Percentiles rank a stretch among this genome's conserved stretches.
phyloP scores from a whole-genome alignment of 345 rosid species.

The Streptanthus diversifolius region DNA sequence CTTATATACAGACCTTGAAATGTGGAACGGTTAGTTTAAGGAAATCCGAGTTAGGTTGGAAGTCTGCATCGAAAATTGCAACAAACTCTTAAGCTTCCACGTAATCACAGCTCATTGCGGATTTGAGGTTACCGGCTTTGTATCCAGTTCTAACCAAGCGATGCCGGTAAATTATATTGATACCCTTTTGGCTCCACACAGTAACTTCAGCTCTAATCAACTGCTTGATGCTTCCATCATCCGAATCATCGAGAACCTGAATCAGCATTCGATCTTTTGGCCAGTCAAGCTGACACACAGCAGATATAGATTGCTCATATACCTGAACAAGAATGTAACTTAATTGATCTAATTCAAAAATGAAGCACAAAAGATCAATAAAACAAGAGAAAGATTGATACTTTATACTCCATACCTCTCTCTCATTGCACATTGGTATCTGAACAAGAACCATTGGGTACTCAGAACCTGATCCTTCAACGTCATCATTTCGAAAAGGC shows the following conservation, averaged over 20 bases:
- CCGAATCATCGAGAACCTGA: slow-evolving; percentile 79
- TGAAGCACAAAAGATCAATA: neutral
- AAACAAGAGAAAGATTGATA: slow-evolving; percentile 1
- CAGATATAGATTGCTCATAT: slow-evolving; percentile 75
- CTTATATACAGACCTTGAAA: slow-evolving; percentile 51
- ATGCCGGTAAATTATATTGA: slow-evolving; percentile 63
- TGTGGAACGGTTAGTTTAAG: slow-evolving; percentile 68
- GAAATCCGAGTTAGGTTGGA: slow-evolving; percentile 68
- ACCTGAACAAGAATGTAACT: slow-evolving; percentile 42
- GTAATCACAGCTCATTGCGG: slow-evolving; percentile 80
- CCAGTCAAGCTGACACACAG: slow-evolving; percentile 80
- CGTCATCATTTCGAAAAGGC: slow-evolving; percentile 46
- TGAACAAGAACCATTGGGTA: slow-evolving; percentile 88
- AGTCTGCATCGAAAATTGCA: slow-evolving; percentile 82
- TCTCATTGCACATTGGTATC: slow-evolving; percentile 85
- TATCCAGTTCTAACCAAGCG: slow-evolving; percentile 74
- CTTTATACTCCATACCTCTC: slow-evolving; percentile 47
- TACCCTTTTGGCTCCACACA: slow-evolving; percentile 60
- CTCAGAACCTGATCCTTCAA: slow-evolving; percentile 44
- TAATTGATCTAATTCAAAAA: neutral
- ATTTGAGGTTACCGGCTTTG: slow-evolving; percentile 88
- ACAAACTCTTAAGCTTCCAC: slow-evolving; percentile 71
- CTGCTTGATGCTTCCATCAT: slow-evolving; percentile 60
- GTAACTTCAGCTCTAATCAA: slow-evolving; percentile 61
- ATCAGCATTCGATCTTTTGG: slow-evolving; percentile 58